Percentiles rank a stretch among this genome's conserved stretches.
phyloP scores from a whole-genome alignment of 2,329 filamentous ascomycete genomes.

The Fusarium tupiense region DNA sequence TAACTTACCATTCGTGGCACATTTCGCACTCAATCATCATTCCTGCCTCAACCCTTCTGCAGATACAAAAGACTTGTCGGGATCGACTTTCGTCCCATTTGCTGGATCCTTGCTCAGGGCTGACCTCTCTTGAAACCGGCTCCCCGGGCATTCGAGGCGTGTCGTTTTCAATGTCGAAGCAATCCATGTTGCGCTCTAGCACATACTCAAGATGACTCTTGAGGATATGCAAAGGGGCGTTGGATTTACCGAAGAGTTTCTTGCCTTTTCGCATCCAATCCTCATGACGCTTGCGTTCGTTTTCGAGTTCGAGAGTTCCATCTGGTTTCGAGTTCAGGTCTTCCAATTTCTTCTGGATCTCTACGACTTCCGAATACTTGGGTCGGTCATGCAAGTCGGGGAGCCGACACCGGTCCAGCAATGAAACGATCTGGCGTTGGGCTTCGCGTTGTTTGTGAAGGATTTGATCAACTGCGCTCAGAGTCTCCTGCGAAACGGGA shows the following conservation, averaged over 20 bases:
- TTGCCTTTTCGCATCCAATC: slow-evolving; percentile 99
- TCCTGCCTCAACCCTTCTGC: slow-evolving; percentile 88
- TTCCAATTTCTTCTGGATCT: slow-evolving; percentile 86
- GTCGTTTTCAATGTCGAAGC: slow-evolving; percentile 87
- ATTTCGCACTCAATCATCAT: slow-evolving; percentile 99
- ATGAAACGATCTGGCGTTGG: slow-evolving; percentile 83
- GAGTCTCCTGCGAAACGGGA: slow-evolving; percentile 83
- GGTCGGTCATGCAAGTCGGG: slow-evolving; percentile 82
- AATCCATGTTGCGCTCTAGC: slow-evolving; percentile 85
- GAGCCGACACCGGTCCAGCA: slow-evolving; percentile 81
- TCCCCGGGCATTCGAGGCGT: slow-evolving; percentile 91
- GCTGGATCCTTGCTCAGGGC: slow-evolving; percentile 60
- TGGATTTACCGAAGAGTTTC: slow-evolving; percentile 97
- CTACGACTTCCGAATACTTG: slow-evolving; percentile 87
- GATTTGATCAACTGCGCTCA: slow-evolving; percentile 87
- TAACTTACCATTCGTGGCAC: slow-evolving; percentile 91
- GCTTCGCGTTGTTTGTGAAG: slow-evolving; percentile 95
- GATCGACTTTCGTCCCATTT: slow-evolving; percentile 70
- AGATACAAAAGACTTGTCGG: slow-evolving; percentile 95
- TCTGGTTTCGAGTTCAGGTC: slow-evolving; percentile 92
- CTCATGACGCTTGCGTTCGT: slow-evolving; percentile 92
- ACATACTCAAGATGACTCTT: slow-evolving; percentile 96
- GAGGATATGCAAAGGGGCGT: slow-evolving; percentile 94
- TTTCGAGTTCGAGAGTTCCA: slow-evolving; percentile 91
- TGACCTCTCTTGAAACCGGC: slow-evolving; percentile 85